Evolutionary conservation across 805 yeast species (phyloP), one percentile per base, ranked within the genome.

Genomic region (Candida maesae): DNA sequence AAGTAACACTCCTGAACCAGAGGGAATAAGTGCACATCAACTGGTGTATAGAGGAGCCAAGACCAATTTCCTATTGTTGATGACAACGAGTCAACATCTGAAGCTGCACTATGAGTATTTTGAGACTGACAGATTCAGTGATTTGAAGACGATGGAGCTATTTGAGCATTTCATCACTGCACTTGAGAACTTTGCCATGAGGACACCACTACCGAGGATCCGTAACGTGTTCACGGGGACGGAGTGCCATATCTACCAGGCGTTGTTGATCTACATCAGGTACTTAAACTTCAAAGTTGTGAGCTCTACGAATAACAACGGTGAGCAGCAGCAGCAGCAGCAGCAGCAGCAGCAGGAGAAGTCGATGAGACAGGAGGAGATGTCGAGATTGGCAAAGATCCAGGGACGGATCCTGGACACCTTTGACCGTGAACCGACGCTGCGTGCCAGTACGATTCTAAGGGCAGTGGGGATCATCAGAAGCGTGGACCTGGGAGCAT

Each of bases 181-280:
- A 4, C 16, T 48, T 5, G 42, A 31, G 6, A 19, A 19, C 5
- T 41, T 32, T 17, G 24, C 30, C 13, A 28, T 6, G 12, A 6
- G 25, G 6, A 24, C 31, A 12, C 20, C 40, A 9, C 13, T 47
- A 3, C 25, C 41, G 14, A 20, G 16, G 18, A 11, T 51, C 5
- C 36, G 53, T n/a, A 47, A 46, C 23, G 35, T 29, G 13, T 49
- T 49, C 18, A 38, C 53, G 1, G 25, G 39, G 0, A 18, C 49
- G 11, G 58, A 54, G 18, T 55, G 58, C 38, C 27, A 48, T 20
- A 11, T 47, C 13, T 51, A 49, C 34, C 60, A 52, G 27, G 49
- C 44, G 32, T 15, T 51, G 8, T 21, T 55, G 28, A 41, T 54
- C 9, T 54, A 51, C 26, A 26, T 54, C 33, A 53, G 46, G 39